Evolutionary conservation across 2,329 filamentous ascomycete genomes (phyloP), one percentile per base, ranked within the genome.

Genomic region (Fusarium incarnatum): DNA sequence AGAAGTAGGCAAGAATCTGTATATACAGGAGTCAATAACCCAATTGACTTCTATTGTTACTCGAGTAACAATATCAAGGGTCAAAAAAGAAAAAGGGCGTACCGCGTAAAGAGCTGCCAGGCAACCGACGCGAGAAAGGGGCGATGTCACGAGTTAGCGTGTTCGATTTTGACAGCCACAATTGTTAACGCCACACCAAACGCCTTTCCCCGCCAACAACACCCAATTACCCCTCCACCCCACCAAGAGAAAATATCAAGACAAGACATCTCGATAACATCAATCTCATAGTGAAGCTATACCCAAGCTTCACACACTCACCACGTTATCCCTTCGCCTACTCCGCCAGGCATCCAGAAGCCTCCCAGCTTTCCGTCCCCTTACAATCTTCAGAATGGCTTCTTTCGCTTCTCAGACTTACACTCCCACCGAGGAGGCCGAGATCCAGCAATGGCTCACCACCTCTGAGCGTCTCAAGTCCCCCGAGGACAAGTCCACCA

Each of bases 381-480:
- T 76, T 49, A 65, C 59, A 65, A 71, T 61, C 54, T 67, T 73
- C 71, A 88, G 86, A 78, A 92, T 95, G 87, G 84, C 88, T 56
- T 82, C 87, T 76, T 89, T 94, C 83, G 84, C 88, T 70, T 82
- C 87, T 69, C 87, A 88, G 78, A 89, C 88, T 75, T 97, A 96
- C 84, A 89, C 89, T 68, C 85, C 91, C 75, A 87, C 89, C 71
- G 94, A 98, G 83, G 90, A 94, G 83, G 88, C 92, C 20, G 94
- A 97, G 83, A 92, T 97, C 80, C 89, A 91, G 81, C 91, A 96
- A 85, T 98, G 94, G 94, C 87, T 95, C 77, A 90, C 89, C 77
- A 92, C 92, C 47, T 89, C 93, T 44, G 87, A 90, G 66, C 89
- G 91, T 72, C 87, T 97, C 77, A 78, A 78, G 71, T 73, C 80